Evolutionary conservation across 2,329 filamentous ascomycete genomes (phyloP), one percentile per base, ranked within the genome.

Genomic region (Trichoderma endophyticum): DNA sequence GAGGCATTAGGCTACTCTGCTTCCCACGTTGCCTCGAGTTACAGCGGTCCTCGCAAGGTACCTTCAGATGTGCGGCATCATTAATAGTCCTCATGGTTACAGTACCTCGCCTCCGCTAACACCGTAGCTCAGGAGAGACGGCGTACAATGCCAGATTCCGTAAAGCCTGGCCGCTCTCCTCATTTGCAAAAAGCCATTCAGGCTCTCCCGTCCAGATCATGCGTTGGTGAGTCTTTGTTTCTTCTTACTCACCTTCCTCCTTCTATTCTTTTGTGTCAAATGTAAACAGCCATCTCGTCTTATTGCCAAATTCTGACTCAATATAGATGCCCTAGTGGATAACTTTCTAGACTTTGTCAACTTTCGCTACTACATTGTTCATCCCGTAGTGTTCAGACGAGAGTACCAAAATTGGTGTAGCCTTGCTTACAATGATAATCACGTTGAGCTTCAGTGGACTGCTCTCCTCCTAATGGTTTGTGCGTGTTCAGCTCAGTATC

Each of bases 291-390:
- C 12, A 32, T 32, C 21, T 28, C 3, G 4, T 18, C n/a, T 14
- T 54, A 36, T 64, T 9, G 8, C 57, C 26, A 63, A 61, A 5
- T 21, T 30, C 24, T 4, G 28, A 32, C 54, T 36, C 9, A 14
- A 28, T 36, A 3, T 59, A 83, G 82, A 83, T 71, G 75, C 74
- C 11, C 75, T 83, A 7, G 77, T 83, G 11, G 79, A 83, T 51
- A 81, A 81, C 73, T 83, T 83, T 67, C 74, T 83, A 15, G 76
- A 77, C 63, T 77, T 78, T 54, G 81, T 80, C 73, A 83, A 83
- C 72, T 82, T 77, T 64, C 81, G 82, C 72, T 81, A 81, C 76
- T 83, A 83, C 71, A 80, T 82, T 63, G 74, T 82, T 34, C 82
- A 83, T 68, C 80, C 82, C 0, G 73, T 78, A 0, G 75, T 76